Evolutionary conservation across 345 rosid species (phyloP), one percentile per base, ranked within the genome.

Genomic region (Chamaenerion angustifolium): DNA sequence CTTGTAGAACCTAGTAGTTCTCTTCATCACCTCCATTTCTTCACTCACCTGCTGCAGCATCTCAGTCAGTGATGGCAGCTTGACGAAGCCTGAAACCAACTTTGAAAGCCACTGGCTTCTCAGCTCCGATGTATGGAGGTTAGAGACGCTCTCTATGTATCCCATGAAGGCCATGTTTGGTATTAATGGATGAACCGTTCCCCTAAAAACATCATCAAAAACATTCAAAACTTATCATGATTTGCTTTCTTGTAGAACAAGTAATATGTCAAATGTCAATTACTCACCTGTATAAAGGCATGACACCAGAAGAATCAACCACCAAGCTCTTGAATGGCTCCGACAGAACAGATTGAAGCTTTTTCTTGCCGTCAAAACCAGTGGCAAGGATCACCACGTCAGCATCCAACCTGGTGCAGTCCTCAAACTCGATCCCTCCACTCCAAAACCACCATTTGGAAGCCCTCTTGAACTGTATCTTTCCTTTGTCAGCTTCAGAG

Each of bases 121-220:
- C 12, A 85, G 79, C 74, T 85, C 97, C 12, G 94, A 60, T 8
- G 85, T 77, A 71, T 81, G 95, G 46, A 89, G 78, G 63, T 81
- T 85, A 6, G 98, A 46, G 43, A 72, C 69, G 53, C 98, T 83
- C 58, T 89, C 94, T 14, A 85, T 64, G 54, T 76, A 85, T 14
- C 98, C 94, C 54, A 76, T 56, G 35, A 89, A 85, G 15, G 71
- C 90, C 84, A 70, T 79, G 72, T 81, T 85, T 10, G 98, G 94
- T 62, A 83, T 77, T 59, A 88, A 23, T 16, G 94, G 94, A 65
- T 83, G 83, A 56, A 83, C 74, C 11, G 88, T 83, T 42, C 90
- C 94, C 76, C 94, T 85, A 72, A 46, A 48, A 53, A 41, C 4
- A 9, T 11, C 43, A 14, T 12, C 13, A 10, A 41, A 13, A 17